A percentile compares a stretch with the other conserved stretches of the same genome.
These are phyloP conservation scores for Elaeis oleifera DNA, from an alignment of 202 grass and related monocot species.

Conservation along the genomic window DNA sequence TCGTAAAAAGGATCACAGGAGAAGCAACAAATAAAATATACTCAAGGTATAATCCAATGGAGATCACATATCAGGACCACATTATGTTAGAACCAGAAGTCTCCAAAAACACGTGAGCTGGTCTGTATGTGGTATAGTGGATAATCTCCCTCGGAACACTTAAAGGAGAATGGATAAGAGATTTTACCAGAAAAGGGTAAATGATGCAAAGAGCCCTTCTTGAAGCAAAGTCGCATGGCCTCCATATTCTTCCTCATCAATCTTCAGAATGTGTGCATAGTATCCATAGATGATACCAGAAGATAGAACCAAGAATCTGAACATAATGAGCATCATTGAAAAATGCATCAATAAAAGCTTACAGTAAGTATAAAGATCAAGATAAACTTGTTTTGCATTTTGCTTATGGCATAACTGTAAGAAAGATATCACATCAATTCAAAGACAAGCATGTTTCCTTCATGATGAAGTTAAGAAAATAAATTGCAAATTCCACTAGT, in stretches of 20 bases:
- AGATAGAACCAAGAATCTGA: conserved; percentile 73
- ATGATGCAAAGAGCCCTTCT: conserved; percentile 90
- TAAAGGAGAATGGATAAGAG: background rate
- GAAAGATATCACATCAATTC: too few species aligned
- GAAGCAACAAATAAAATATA: background rate
- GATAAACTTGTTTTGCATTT: too few species aligned
- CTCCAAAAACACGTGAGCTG: too few species aligned
- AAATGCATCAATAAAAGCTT: background rate
- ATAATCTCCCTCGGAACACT: background rate
- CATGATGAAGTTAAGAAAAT: too few species aligned
- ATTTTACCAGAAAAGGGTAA: conserved; percentile 85
- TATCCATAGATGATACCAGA: conserved; percentile 78
- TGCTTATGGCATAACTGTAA: too few species aligned
- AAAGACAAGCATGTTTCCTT: too few species aligned
- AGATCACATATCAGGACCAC: too few species aligned
- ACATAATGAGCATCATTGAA: background rate
- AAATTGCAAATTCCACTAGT: too few species aligned
- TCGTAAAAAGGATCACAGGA: background rate
- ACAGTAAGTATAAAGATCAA: background rate
- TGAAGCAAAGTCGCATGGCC: conserved; percentile 85
- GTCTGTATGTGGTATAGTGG: too few species aligned
- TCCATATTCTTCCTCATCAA: conserved; percentile 91
- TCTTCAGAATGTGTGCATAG: conserved; percentile 65
- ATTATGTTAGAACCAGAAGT: too few species aligned
- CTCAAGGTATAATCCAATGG: too few species aligned